Percentiles rank a stretch among this genome's conserved stretches.
phyloP scores from a whole-genome alignment of 73 alveolate species.

The Uronychia setigera region DNA sequence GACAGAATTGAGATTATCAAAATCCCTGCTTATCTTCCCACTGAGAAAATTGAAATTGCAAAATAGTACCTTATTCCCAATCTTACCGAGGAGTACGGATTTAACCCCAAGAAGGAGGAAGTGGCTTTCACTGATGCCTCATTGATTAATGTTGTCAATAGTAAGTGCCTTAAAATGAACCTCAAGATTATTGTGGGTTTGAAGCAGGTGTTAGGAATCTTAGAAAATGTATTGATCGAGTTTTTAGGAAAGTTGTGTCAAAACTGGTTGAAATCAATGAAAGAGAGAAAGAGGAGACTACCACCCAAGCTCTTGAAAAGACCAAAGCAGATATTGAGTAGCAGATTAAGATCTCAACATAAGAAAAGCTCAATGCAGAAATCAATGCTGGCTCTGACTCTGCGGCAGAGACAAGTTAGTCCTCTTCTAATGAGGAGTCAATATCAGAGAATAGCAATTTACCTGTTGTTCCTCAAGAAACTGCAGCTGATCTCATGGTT shows the following conservation, averaged over 20 bases:
- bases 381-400: not conserved
- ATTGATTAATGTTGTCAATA: not conserved
- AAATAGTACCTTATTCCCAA: conserved; percentile 63
- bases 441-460: not conserved
- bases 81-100: conserved; percentile 57
- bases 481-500: conserved; percentile 16
- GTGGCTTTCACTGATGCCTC: not conserved
- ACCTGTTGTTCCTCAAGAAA: not conserved
- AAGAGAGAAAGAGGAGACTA: conserved; percentile 21
- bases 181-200: conserved; percentile 64
- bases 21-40: conserved; percentile 81
- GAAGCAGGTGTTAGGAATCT: conserved; percentile 89
- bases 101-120: conserved; percentile 28
- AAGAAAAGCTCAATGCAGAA: not conserved
- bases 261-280: conserved; percentile 43
- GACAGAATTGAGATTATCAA: conserved; percentile 83
- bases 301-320: conserved; percentile 17
- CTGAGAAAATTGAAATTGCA: conserved; percentile 74
- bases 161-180: not conserved
- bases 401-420: not conserved
- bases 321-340: conserved; percentile 22
- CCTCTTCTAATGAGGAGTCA: not conserved
- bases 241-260: conserved; percentile 80
- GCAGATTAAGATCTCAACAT: conserved; percentile 7
- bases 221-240: conserved; percentile 78